Conservation (phyloP, 768 basidiomycete species). For the Tremella fuciformis region DNA sequence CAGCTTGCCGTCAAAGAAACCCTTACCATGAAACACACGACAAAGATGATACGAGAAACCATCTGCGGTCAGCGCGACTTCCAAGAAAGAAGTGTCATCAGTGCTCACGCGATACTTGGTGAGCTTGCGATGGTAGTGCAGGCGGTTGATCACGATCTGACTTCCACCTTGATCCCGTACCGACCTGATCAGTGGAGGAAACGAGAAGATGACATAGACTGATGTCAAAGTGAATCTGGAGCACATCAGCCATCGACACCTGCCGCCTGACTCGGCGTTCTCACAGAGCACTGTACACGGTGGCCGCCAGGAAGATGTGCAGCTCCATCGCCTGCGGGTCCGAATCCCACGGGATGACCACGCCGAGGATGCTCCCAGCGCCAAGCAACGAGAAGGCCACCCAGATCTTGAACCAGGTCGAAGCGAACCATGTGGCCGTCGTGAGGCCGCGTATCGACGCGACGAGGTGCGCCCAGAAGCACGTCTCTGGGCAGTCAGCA, state of each 20-base stretch:
- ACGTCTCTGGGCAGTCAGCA: neutral
- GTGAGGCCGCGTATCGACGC: conserved; percentile 2
- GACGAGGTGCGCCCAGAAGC: conserved; percentile 2
- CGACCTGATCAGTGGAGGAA: neutral
- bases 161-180: neutral
- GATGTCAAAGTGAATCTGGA: neutral
- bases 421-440: conserved; percentile 5
- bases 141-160: neutral
- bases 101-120: neutral
- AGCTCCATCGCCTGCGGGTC: conserved; percentile 3
- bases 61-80: neutral
- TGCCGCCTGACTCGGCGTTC: too few relatives aligned
- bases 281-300: neutral
- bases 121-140: neutral
- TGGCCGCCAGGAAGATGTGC: conserved; percentile 4
- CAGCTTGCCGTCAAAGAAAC: too few relatives aligned
- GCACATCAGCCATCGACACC: too few relatives aligned
- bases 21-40: conserved; percentile 4
- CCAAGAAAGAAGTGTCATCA: neutral
- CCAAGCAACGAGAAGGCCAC: neutral
- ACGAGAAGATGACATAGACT: neutral
- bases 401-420: conserved; percentile 5
- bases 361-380: neutral
- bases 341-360: conserved; percentile 4
- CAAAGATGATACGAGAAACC: neutral